phyloP scores from a whole-genome alignment of 2,329 filamentous ascomycete species.

The Blastomyces percursus region DNA sequence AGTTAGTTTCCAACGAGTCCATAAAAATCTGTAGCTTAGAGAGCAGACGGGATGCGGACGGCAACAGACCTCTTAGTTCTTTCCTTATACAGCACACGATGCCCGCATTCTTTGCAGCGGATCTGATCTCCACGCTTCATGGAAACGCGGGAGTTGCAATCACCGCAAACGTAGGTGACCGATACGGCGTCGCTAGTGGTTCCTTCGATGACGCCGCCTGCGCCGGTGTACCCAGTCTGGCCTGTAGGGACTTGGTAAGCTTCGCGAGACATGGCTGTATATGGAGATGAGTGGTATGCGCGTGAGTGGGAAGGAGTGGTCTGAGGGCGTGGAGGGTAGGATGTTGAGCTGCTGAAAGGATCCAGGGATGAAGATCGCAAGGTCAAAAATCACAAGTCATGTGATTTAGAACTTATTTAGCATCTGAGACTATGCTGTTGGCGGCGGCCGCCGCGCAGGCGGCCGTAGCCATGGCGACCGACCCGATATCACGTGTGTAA shows the following conservation, averaged over 20 bases:
- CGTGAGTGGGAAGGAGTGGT: background rate
- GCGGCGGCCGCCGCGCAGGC: too few species aligned
- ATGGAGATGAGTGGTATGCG: background rate
- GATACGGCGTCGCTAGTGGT: constrained; percentile 41
- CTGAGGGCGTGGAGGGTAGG: background rate
- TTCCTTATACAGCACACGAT: constrained; percentile 95
- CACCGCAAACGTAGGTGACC: constrained; percentile 67
- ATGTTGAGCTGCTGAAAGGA: background rate
- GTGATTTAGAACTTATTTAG: too few species aligned
- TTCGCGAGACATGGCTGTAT: constrained; percentile 54
- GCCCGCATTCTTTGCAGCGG: constrained; percentile 84
- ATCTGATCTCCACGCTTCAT: constrained; percentile 71
- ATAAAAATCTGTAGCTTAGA: background rate
- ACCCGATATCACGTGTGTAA: too few species aligned
- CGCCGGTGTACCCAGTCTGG: constrained; percentile 32
- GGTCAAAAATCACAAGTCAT: background rate
- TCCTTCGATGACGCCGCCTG: constrained; percentile 31
- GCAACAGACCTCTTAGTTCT: constrained; percentile 80
- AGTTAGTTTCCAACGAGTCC: background rate
- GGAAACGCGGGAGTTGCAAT: constrained; percentile 68
- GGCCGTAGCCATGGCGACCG: too few species aligned
- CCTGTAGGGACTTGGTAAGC: constrained; percentile 59
- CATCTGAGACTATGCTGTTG: too few species aligned
- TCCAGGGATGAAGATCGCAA: background rate
- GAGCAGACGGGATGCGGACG: constrained; percentile 1